Conservation (phyloP, 441 rosid genomes). For the Arabidopsis lyrata region DNA sequence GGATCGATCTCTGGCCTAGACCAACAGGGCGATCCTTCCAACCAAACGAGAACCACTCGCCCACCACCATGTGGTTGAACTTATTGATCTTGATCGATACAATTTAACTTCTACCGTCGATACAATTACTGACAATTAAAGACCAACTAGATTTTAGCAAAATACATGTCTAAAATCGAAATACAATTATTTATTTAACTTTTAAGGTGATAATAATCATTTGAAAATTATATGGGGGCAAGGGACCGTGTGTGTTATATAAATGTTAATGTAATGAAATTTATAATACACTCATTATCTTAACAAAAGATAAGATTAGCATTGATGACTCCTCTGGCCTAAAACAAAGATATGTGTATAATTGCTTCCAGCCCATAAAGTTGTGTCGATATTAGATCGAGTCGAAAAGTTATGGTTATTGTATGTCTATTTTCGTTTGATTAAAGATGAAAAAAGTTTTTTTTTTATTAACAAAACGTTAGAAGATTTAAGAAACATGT, state of each 20-base stretch:
- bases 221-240: neutral
- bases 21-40: too few species aligned
- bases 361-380: slow-evolving; percentile 49
- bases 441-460: slow-evolving; percentile 18
- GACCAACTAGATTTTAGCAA: slow-evolving; percentile 7
- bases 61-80: too few species aligned
- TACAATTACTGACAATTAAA: neutral
- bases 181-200: neutral
- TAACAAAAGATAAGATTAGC: slow-evolving; percentile 25
- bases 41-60: too few species aligned
- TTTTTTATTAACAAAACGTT: slow-evolving; percentile 7
- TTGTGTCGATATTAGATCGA: slow-evolving; percentile 34
- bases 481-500: slow-evolving; percentile 30
- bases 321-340: slow-evolving; percentile 21
- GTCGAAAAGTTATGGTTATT: slow-evolving; percentile 17
- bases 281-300: slow-evolving; percentile 1
- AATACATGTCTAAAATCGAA: neutral
- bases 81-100: slow-evolving; percentile 27
- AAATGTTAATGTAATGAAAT: slow-evolving; percentile 4
- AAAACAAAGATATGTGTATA: slow-evolving; percentile 26
- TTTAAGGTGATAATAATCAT: neutral
- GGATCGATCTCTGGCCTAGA: too few species aligned
- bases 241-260: neutral
- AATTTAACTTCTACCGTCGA: slow-evolving; percentile 21
- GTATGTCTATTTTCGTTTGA: slow-evolving; percentile 22